Evolutionary conservation across 441 rosid species (phyloP), one percentile per base, ranked within the genome.

Genomic region (Cnidoscolus chayamansa): DNA sequence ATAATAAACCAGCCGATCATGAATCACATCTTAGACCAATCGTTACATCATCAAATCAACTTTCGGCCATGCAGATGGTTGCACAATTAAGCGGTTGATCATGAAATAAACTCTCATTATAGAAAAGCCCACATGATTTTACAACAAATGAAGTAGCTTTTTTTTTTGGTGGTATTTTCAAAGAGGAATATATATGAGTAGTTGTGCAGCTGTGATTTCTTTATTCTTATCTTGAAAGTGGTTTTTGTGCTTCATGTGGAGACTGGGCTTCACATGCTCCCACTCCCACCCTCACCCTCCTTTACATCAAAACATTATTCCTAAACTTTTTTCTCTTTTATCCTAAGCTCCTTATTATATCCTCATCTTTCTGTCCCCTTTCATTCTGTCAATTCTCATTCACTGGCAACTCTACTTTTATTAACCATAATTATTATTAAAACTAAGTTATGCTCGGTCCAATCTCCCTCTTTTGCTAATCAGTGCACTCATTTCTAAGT

Each of bases 221-320:
- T 40, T 40, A 40, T 40, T 40, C 45, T 7, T 3, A 40, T 40
- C 0, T 40, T 40, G 7, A 40, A 40, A 40, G 45, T 40, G 45
- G 7, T 40, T 25, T 35, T 35, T 35, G 37, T 35, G 37, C 37
- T 35, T 79, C 79, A 83, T 83, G 83, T 81, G 84, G 81, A 78
- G 54, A 69, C 82, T 73, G 75, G 35, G 80, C 79, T 25, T 25
- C 25, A 25, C 25, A 25, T 25, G 25, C 25, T 25, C 25, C 25
- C 25, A 25, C 25, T 25, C 25, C 25, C 25, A 25, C 25, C 25
- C 59, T 73, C 77, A 65, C 76, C 77, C 75, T 72, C 73, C 79
- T 84, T 87, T 84, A 65, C 85, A 77, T 74, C 45, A 40, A 4
- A 40, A 40, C 45, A 40, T 72, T 72, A 76, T 80, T 75, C 83